A percentile compares a stretch with the other conserved stretches of the same genome.
These are phyloP conservation scores for Wickerhamiella bombiphila DNA, from an alignment of 805 yeast genomes.

Conservation along the genomic window DNA sequence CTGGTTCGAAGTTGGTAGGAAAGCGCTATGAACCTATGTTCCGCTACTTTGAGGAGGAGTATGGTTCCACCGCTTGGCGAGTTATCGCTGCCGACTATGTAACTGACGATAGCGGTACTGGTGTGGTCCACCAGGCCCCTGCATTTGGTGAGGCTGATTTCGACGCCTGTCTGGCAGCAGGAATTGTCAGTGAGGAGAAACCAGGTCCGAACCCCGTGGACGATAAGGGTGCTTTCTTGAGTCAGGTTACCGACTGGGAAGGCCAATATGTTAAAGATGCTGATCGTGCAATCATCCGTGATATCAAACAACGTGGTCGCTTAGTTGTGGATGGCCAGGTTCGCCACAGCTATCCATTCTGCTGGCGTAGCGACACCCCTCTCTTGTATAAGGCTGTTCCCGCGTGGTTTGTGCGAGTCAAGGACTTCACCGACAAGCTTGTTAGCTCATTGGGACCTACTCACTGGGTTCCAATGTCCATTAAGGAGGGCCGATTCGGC, in stretches of 20 bases:
- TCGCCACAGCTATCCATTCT: constrained; percentile 95
- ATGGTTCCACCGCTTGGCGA: constrained; percentile 63
- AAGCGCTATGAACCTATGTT: constrained; percentile 70
- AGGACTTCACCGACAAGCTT: constrained; percentile 79
- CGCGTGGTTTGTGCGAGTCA: constrained; percentile 93
- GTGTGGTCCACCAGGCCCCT: constrained; percentile 97
- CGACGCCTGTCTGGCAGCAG: constrained; percentile 59
- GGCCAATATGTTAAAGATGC: constrained; percentile 93
- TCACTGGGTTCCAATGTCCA: constrained; percentile 83
- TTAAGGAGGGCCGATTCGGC: constrained; percentile 89
- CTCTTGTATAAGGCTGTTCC: constrained; percentile 92
- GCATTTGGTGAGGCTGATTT: constrained; percentile 99
- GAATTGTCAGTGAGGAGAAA: constrained; percentile 53
- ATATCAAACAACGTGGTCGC: constrained; percentile 62
- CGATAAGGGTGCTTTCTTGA: constrained; percentile 75
- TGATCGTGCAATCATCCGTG: constrained; percentile 77
- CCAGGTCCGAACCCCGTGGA: constrained; percentile 90
- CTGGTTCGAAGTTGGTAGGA: constrained; percentile 72
- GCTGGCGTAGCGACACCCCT: constrained; percentile 99
- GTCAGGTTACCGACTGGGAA: constrained; percentile 54
- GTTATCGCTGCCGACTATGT: constrained; percentile 78
- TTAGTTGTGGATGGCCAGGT: constrained; percentile 66
- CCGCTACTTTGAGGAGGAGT: constrained; percentile 62
- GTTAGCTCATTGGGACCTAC: constrained; percentile 71
- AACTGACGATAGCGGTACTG: constrained; percentile 92